These are phyloP conservation scores for Aeschynomene evenia DNA, from an alignment of 306 rosid species.

Conservation along the genomic window DNA sequence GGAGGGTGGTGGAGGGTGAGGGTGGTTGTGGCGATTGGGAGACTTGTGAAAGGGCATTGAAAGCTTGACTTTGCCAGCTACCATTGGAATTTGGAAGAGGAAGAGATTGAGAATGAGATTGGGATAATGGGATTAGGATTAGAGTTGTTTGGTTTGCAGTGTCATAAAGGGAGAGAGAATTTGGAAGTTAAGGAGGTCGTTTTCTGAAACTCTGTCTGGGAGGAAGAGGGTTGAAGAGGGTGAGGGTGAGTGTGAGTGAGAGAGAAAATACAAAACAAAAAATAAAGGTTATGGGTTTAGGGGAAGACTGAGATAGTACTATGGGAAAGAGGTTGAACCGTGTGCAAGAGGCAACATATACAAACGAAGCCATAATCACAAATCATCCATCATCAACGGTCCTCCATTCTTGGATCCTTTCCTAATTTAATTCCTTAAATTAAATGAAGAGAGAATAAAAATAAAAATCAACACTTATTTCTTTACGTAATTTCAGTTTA, in stretches of 20 bases:
- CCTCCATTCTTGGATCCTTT: constrained; percentile 40
- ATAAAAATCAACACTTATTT: too few species aligned
- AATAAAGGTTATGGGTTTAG: neutral
- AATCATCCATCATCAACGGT: constrained; percentile 58
- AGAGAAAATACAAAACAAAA: neutral
- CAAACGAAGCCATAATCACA: constrained; percentile 26
- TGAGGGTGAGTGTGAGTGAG: too few species aligned
- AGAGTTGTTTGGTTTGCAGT: constrained; percentile 40
- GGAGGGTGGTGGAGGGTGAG: constrained; percentile 45
- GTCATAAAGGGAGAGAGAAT: neutral
- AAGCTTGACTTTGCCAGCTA: constrained; percentile 59
- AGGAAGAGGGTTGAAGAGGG: too few species aligned
- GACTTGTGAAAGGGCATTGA: constrained; percentile 70
- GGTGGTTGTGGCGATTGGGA: constrained; percentile 44
- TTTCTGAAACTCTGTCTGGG: constrained; percentile 48
- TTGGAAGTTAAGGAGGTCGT: constrained; percentile 38
- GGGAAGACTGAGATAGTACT: neutral
- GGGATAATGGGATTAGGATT: neutral
- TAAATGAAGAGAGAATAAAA: too few species aligned
- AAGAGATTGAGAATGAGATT: too few species aligned
- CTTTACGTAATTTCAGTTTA: too few species aligned
- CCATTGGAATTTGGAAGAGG: too few species aligned
- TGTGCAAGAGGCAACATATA: neutral
- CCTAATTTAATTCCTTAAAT: too few species aligned
- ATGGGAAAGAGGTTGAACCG: neutral